Base-by-base conservation (phyloP, 352 stramenopile genomes). In the Lagenidium giganteum region DNA sequence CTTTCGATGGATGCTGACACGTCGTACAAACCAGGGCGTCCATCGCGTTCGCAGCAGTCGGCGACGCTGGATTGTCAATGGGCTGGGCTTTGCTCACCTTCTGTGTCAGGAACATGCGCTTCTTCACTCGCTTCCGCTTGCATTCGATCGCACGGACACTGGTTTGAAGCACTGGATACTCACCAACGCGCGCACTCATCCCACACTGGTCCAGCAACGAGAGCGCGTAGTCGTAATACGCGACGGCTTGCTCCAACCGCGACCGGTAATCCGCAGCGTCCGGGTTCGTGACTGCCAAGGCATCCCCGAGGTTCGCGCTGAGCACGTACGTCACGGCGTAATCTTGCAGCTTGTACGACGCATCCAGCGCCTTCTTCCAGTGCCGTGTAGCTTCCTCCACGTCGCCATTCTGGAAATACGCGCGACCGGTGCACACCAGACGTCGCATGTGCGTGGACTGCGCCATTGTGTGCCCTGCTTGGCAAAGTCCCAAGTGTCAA, bases 321-420 rank as follows among this genome's bases (percentile, higher is more conserved):
- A 92, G 48, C 21, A 85, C 79, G 44, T 87, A 92, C 49, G 80
- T 63, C 2, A 47, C 65, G 3, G 76, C 71, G 24, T 70, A 67
- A 52, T 83, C 56, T 22, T 83, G 57, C 1, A 37, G 29, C 23
- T 47, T 38, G 42, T 87, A 92, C 8, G 79, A 69, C 2, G 38
- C 32, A 29, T 53, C 52, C 26, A 89, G 51, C 3, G 63, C 60
- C n/a, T 55, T 46, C 29, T 70, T 78, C 79, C 79, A 92, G 18
- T 58, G 55, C 12, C 49, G 49, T 25, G 70, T 42, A 2, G 79
- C 71, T 18, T 53, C 51, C 9, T 51, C 51, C 32, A 56, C 37
- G 24, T 70, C 51, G 16, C 69, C 64, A 12, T 57, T 56, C 22
- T 43, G 38, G 32, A 70, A 64, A 35, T 71, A 54, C 13, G 25